Base-by-base conservation (phyloP, 768 basidiomycete species). In the Boletus reticuloceps region DNA sequence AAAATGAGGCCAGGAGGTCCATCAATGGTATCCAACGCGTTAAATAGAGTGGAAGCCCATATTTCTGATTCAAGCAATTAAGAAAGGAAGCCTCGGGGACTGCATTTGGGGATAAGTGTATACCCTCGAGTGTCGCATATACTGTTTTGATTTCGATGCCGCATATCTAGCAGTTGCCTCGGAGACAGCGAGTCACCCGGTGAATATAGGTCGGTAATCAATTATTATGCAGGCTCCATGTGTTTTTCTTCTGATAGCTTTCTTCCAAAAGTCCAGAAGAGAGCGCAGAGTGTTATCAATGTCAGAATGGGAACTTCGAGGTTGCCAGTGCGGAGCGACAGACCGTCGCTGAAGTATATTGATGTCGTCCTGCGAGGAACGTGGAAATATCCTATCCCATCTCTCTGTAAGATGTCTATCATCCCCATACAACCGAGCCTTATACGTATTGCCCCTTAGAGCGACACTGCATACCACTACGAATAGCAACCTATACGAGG, bases 251-350 rank as follows among this genome's bases (percentile, higher is more conserved):
- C 22, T 22, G 22, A 22, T 22, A 3, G 22, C 22, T 22, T 22
- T 22, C 22, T 22, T 32, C 74, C 73, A 2, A 62, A 67, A 9
- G 56, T 64, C 19, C 63, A 69, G 51, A 53, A 20, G 29, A 66
- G 57, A 22, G 22, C 22, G 22, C 22, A 36, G 72, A 71, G 49
- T 14, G 56, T n/a, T n/a, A n/a, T n/a, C n/a, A n/a, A n/a, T n/a
- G n/a, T 25, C 2, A 51, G 61, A 17, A 49, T 70, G 11, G 65
- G 64, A 27, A 37, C 55, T 5, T 57, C 59, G 17, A 64, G 70
- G 37, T 58, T 72, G 22, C 74, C 72, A 10, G 55, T 51, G 14
- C 58, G 66, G 47, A 48, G 34, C 13, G 69, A 75, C 47, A 56
- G 13, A 34, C 13, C 13, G 7, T 51, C 37, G 27, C 54, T 74